phyloP scores from a whole-genome alignment of 2,329 filamentous ascomycete genomes.

The Colletotrichum sp. region DNA sequence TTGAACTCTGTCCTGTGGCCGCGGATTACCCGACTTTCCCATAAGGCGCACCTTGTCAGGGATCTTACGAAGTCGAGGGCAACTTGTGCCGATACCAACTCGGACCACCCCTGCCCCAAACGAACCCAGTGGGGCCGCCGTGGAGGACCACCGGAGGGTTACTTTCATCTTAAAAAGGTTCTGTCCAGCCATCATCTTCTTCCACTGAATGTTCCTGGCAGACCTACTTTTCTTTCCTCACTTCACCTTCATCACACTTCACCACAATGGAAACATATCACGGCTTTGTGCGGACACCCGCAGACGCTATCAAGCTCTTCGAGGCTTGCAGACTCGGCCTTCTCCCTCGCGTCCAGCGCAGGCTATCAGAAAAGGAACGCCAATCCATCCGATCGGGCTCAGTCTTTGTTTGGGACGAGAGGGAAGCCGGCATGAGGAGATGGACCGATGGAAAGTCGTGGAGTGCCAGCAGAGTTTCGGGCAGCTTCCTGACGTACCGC shows the following conservation, averaged over 20 bases:
- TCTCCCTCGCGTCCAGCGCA: conserved; percentile 87
- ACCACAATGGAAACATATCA: conserved; percentile 93
- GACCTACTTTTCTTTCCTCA: conserved; percentile 3
- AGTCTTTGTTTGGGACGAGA: conserved; percentile 99
- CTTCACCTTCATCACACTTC: conserved; percentile 7
- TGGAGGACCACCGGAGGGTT: conserved; percentile 13
- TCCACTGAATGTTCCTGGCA: background rate
- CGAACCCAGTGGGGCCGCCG: conserved; percentile 16
- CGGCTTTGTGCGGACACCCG: conserved; percentile 92
- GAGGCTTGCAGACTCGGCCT: conserved; percentile 92
- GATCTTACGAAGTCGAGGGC: background rate
- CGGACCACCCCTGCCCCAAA: conserved; percentile 4
- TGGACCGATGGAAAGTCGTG: conserved; percentile 99
- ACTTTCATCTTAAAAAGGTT: conserved; percentile 11
- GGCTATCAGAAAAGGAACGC: conserved; percentile 94
- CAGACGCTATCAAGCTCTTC: conserved; percentile 97
- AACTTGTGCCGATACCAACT: conserved; percentile 17
- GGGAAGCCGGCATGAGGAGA: conserved; percentile 95
- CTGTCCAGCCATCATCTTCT: background rate
- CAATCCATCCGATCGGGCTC: conserved; percentile 96
- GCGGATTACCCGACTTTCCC: background rate
- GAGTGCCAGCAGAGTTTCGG: conserved; percentile 96
- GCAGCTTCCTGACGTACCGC: conserved; percentile 95
- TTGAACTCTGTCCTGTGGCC: background rate
- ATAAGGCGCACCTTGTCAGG: background rate